Evolutionary conservation across 2,329 filamentous ascomycete species (phyloP).

Genomic region (Ophiostoma montium): DNA sequence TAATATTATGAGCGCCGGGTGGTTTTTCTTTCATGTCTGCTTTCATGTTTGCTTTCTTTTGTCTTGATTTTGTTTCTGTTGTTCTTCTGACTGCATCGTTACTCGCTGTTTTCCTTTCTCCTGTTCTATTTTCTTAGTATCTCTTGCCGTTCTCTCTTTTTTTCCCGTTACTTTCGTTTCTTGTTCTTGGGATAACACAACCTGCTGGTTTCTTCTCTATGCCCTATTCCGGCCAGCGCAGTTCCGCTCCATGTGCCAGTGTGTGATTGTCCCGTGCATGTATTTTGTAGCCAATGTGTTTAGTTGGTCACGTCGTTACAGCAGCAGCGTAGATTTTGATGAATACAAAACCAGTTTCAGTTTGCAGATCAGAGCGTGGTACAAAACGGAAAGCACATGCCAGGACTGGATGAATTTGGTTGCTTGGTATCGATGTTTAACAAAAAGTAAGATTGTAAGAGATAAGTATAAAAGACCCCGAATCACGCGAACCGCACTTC

Average conservation of each 20-base stretch:
- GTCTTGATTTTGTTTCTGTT: not conserved
- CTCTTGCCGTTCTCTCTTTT: not conserved
- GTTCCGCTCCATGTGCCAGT: not conserved
- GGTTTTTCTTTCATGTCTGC: slow-evolving; percentile 1
- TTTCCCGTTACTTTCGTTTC: not conserved
- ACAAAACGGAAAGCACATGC: not conserved
- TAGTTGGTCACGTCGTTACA: too few relatives aligned
- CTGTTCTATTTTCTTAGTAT: not conserved
- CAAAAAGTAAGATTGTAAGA: not conserved
- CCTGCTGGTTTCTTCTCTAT: not conserved
- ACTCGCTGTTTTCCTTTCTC: not conserved
- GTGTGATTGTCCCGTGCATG: too few relatives aligned
- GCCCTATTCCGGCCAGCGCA: not conserved
- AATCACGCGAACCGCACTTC: slow-evolving; percentile 49
- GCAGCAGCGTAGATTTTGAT: too few relatives aligned
- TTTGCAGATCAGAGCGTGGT: too few relatives aligned
- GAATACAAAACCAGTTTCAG: too few relatives aligned
- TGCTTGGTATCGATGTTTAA: not conserved
- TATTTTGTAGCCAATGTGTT: too few relatives aligned
- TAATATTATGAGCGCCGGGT: slow-evolving; percentile 12
- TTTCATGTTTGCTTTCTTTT: not conserved
- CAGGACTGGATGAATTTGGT: too few relatives aligned
- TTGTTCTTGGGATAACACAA: slow-evolving; percentile 5
- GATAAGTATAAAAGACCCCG: too few relatives aligned
- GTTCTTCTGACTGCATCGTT: not conserved